Evolutionary conservation across 83 land plant species (phyloP), one percentile per base, ranked within the genome.

Genomic region (Thuja plicata): DNA sequence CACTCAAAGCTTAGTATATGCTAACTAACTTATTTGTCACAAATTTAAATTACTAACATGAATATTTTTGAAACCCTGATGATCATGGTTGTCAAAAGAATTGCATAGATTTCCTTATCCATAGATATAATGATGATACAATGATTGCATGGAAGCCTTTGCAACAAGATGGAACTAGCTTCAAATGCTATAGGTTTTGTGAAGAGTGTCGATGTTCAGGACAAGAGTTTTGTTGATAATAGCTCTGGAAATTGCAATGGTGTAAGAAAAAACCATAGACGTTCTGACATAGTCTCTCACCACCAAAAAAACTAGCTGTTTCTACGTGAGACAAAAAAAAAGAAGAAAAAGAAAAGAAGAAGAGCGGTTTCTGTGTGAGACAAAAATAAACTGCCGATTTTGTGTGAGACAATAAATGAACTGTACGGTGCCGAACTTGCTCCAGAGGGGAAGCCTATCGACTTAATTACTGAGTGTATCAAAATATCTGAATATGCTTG

Each of bases 121-220:
- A 89, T 54, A 99, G 99, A 11, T 97, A 95, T 91, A 98, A 94
- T 80, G 97, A 97, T 89, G 99, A 98, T 86, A 87, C 91, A 17
- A 94, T 93, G 74, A 82, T 79, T 38, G 87, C 81, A 30, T 93
- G 90, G 89, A 91, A 89, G 45, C 89, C 95, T 27, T 84, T 88
- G 37, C 90, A 91, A 78, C 88, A 92, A 15, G 96, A 96, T 40
- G 96, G 93, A 30, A 89, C 84, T 30, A 90, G 94, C 34, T 83
- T 83, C 86, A 83, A 83, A 83, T 83, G 55, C 86, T 86, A 8
- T 38, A 10, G 30, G 52, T 73, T 71, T 88, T 30, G 55, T 11
- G 17, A 88, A 46, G 35, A 88, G 16, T 81, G 87, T 84, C 30
- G 15, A 48, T 43, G 55, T 77, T n/a, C 81, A 88, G 81, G 84